phyloP scores from a whole-genome alignment of 495 filamentous ascomycete species.

The Talaromyces proteolyticus region DNA sequence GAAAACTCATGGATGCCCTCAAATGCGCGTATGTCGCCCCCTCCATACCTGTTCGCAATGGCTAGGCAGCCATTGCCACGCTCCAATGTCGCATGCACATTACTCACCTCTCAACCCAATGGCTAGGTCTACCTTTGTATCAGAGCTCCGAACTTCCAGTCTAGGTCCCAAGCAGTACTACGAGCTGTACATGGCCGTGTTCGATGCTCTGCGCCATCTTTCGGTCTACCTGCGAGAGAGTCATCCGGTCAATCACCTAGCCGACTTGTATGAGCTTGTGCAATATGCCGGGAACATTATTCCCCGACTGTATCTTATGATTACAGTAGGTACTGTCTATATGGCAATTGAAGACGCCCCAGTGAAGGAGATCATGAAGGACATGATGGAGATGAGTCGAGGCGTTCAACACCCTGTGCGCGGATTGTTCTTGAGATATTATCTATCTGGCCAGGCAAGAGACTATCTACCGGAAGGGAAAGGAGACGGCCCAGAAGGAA shows the following conservation, averaged over 20 bases:
- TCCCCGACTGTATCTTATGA: conserved; percentile 94
- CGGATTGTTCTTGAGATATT: conserved; percentile 92
- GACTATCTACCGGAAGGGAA: conserved; percentile 77
- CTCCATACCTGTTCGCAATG: background rate
- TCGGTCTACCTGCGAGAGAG: conserved; percentile 94
- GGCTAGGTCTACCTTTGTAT: conserved; percentile 87
- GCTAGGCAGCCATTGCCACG: conserved; percentile 25
- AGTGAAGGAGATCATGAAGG: conserved; percentile 99
- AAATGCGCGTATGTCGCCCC: conserved; percentile 80
- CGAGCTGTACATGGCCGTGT: conserved; percentile 98
- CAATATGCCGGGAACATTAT: conserved; percentile 99
- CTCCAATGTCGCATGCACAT: background rate
- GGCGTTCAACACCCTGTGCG: conserved; percentile 95
- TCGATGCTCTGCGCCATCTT: conserved; percentile 95
- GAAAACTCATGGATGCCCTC: conserved; percentile 98
- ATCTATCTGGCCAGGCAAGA: conserved; percentile 86
- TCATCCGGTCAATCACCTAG: conserved; percentile 95
- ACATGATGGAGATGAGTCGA: conserved; percentile 99
- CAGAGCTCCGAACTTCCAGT: conserved; percentile 91
- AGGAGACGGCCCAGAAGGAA: conserved; percentile 88
- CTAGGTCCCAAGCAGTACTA: conserved; percentile 98
- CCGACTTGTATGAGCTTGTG: conserved; percentile 96
- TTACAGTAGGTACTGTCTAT: conserved; percentile 97
- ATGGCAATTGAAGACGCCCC: conserved; percentile 98
- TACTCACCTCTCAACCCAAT: conserved; percentile 10